Conservation (phyloP, 1,284 basidiomycete species). For the Trichosporon asahii region DNA sequence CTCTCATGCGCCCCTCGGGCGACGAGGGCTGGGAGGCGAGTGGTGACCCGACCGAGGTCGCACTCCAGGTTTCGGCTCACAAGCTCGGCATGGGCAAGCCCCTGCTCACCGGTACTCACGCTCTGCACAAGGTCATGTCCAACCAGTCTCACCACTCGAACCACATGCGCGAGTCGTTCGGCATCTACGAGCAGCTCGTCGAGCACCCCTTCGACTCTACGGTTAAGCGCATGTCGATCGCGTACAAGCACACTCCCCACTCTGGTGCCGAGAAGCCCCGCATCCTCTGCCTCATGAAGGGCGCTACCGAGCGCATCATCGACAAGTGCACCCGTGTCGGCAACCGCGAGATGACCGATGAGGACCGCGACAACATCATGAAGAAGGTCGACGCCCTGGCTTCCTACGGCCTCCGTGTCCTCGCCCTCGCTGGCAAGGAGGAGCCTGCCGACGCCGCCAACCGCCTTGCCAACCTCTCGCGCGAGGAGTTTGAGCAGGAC, state of each 20-base stretch:
- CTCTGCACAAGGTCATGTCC: conserved; percentile 12
- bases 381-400: conserved; percentile 58
- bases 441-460: conserved; percentile 50
- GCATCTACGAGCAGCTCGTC: conserved; percentile 43
- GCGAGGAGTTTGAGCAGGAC: conserved; percentile 60
- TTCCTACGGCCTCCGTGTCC: conserved; percentile 58
- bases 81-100: conserved; percentile 54
- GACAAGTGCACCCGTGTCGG: conserved; percentile 55
- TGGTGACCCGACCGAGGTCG: conserved; percentile 67
- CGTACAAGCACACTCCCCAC: conserved; percentile 46
- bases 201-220: conserved; percentile 63
- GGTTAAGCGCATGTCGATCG: conserved; percentile 62
- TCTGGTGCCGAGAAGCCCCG: conserved; percentile 6
- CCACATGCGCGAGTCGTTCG: conserved; percentile 13
- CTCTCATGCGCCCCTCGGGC: conserved; percentile 45
- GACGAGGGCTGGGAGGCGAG: conserved; percentile 61
- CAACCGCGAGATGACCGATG: conserved; percentile 32
- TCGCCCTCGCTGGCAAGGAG: conserved; percentile 53
- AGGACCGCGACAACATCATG: conserved; percentile 53
- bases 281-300: conserved; percentile 56
- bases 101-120: conserved; percentile 43
- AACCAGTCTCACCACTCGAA: conserved; percentile 23
- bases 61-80: conserved; percentile 63
- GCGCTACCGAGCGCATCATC: conserved; percentile 63
- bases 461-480: conserved; percentile 42